Conservation (phyloP, 2,329 filamentous ascomycete species). For the Apiospora kogelbergensis region DNA sequence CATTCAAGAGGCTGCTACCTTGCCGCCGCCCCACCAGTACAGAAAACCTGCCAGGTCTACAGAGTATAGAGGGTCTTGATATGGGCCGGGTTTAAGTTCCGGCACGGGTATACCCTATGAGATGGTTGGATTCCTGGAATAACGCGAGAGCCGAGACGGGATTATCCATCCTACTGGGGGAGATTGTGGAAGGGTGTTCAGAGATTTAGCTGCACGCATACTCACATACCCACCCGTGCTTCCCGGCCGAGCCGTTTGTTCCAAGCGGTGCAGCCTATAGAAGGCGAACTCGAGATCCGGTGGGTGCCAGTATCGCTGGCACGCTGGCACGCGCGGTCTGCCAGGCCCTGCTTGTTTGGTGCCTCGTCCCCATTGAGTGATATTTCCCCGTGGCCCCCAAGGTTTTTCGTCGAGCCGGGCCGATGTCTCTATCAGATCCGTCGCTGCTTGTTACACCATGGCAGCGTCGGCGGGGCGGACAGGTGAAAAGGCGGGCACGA, state of each 20-base stretch:
- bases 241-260: background rate
- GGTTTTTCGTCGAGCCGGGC: background rate
- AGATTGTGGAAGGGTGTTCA: background rate
- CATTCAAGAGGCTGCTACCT: background rate
- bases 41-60: background rate
- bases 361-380: background rate
- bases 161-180: background rate
- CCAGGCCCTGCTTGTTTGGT: background rate
- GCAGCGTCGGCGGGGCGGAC: background rate
- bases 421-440: conserved; percentile 3
- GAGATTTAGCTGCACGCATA: background rate
- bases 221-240: background rate
- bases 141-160: background rate
- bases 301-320: background rate
- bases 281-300: background rate
- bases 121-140: background rate
- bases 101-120: background rate
- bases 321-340: background rate
- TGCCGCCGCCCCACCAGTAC: background rate
- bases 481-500: background rate
- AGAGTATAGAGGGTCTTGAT: background rate
- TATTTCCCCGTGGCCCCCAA: background rate
- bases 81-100: background rate
- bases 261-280: background rate
- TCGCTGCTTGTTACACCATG: background rate